Base-by-base conservation (phyloP, 768 basidiomycete genomes). In the Favolaschia claudopus region DNA sequence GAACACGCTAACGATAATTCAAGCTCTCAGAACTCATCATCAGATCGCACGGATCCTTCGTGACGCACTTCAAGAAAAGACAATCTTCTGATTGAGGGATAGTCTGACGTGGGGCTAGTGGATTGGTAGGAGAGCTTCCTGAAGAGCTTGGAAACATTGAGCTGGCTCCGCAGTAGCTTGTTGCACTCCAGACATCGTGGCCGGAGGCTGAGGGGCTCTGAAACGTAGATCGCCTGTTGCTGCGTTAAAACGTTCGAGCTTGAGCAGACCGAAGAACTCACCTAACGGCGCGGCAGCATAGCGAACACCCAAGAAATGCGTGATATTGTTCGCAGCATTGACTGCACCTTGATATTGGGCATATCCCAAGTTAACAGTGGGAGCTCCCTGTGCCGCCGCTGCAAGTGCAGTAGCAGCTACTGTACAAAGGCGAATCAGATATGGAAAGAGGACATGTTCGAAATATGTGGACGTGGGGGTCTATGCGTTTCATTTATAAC, bases 251-350 rank as follows among this genome's bases (percentile, higher is more conserved):
- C 25, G 19, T 24, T 33, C 19, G 33, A 4, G 7, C 5, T 14
- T 44, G 25, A 12, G 31, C 24, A 19, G n/a, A 14, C 46, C 9
- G 3, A n/a, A 48, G 14, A 28, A 55, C 74, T 24, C 24, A 80
- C 82, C 82, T 28, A 75, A 58, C 3, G 84, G 83, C 25, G 82
- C 70, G 17, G 80, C 81, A 12, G 85, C 84, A 68, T 80, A 85
- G 8, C 83, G 76, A 39, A 84, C 74, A 0, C 78, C 78, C 13
- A 81, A 69, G 57, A 79, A 82, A 15, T 69, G 62, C 0, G 75
- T 74, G 55, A 77, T 65, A 3, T 74, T 74, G 0, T 70, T 70
- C 0, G 70, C 39, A 49, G 80, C 8, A 46, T 75, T 71, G 13
- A 77, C 64, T 0, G 66, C 49, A 1, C 81, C 82, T 67, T 78